Percentiles rank a stretch among this genome's conserved stretches.
These are phyloP conservation scores for Colletotrichum sp. DNA, from an alignment of 2,329 filamentous ascomycete genomes.

Conservation along the genomic window DNA sequence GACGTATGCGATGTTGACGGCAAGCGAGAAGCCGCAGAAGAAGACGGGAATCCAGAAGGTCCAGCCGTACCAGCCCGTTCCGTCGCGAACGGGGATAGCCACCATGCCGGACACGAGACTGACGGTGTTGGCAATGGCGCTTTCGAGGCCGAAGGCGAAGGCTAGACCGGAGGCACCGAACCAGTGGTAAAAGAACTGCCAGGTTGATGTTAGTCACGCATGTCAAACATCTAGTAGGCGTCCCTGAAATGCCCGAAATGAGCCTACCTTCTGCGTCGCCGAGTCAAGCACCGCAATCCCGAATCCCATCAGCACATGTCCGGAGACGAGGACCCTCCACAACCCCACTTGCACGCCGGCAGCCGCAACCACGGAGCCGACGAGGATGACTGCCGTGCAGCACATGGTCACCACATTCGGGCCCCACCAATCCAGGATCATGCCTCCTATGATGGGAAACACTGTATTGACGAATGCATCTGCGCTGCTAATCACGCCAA, in stretches of 20 bases:
- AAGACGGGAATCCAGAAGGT: conserved; percentile 27
- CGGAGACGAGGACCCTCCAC: conserved; percentile 24
- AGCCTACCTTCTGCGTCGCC: conserved; percentile 24
- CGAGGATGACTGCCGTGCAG: conserved; percentile 23
- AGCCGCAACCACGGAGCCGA: conserved; percentile 26
- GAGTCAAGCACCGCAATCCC: conserved; percentile 27
- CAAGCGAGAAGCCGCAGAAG: conserved; percentile 23
- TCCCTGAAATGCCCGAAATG: fast-evolving
- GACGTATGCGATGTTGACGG: conserved; percentile 26
- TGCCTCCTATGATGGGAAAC: conserved; percentile 26
- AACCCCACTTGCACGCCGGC: conserved; percentile 21
- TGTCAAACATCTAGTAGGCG: neutral
- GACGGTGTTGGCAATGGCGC: conserved; percentile 24
- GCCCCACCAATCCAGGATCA: conserved; percentile 29
- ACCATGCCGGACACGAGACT: conserved; percentile 27
- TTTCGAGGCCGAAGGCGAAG: conserved; percentile 27
- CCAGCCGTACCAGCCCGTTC: conserved; percentile 28
- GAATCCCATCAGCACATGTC: conserved; percentile 27
- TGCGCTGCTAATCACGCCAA: conserved; percentile 28
- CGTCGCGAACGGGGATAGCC: conserved; percentile 25
- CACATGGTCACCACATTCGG: conserved; percentile 26
- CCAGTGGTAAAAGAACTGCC: conserved; percentile 29
- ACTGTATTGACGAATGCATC: conserved; percentile 29
- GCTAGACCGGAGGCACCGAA: conserved; percentile 26
- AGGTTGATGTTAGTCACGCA: neutral